These are phyloP conservation scores for Penicillium sp. DNA, from an alignment of 2,329 filamentous ascomycete genomes.

Conservation along the genomic window DNA sequence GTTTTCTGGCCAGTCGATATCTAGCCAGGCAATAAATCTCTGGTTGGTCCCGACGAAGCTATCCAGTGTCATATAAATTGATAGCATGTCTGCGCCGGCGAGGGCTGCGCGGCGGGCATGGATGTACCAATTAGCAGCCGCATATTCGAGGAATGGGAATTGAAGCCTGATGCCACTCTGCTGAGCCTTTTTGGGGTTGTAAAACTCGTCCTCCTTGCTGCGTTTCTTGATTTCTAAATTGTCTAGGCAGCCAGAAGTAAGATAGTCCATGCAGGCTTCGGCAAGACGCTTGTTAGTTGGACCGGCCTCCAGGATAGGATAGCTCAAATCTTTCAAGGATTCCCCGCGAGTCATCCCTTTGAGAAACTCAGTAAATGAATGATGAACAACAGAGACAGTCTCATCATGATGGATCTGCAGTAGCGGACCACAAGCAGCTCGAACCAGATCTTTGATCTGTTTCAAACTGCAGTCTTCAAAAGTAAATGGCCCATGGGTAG, in stretches of 20 bases:
- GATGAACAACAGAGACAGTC: constrained; percentile 48
- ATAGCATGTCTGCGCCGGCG: not conserved
- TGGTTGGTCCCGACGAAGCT: constrained; percentile 1
- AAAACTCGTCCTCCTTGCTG: not conserved
- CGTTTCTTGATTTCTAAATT: not conserved
- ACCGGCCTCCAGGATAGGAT: constrained; percentile 10
- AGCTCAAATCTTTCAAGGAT: not conserved
- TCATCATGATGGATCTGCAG: constrained; percentile 49
- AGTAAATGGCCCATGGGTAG: constrained; percentile 7
- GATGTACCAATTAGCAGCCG: constrained; percentile 12
- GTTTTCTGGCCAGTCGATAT: not conserved
- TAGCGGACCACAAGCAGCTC: constrained; percentile 42
- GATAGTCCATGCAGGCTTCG: constrained; percentile 12
- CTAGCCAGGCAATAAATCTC: constrained; percentile 1
- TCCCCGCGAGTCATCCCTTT: constrained; percentile 20
- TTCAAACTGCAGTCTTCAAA: not conserved
- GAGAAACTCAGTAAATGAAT: constrained; percentile 52
- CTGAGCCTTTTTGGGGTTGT: not conserved
- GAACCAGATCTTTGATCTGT: constrained; percentile 37
- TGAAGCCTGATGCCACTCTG: constrained; percentile 2
- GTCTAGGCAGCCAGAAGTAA: constrained; percentile 8
- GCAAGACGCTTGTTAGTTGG: constrained; percentile 9
- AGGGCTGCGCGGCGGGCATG: constrained; percentile 8
- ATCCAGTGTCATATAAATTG: constrained; percentile 5
- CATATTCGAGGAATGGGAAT: constrained; percentile 20